Conservation (phyloP, 352 stramenopile genomes). For the Phytophthora vignae region DNA sequence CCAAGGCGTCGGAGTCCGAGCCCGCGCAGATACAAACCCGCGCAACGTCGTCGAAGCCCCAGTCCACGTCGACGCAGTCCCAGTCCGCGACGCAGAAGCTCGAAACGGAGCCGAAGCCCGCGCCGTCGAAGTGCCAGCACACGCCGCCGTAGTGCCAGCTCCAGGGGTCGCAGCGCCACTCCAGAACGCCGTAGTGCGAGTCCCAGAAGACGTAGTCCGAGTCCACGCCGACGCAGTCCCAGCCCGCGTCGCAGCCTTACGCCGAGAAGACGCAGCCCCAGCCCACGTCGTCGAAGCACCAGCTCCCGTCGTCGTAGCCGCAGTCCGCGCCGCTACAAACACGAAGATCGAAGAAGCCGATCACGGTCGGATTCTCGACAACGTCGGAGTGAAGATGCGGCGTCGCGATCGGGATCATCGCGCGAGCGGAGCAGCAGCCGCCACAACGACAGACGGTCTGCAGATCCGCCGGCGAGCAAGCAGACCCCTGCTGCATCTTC, state of each 20-base stretch:
- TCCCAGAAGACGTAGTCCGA: conserved; percentile 2
- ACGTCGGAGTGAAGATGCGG: conserved; percentile 14
- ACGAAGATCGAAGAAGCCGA: conserved; percentile 22
- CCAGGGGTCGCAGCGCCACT: too few species aligned
- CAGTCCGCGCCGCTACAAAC: conserved; percentile 15
- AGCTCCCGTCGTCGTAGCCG: conserved; percentile 22
- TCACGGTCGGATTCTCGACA: conserved; percentile 30
- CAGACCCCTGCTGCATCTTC: neutral
- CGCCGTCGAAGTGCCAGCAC: neutral
- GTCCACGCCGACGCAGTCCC: conserved; percentile 4
- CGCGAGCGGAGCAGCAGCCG: conserved; percentile 25
- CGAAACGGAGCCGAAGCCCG: conserved; percentile 2
- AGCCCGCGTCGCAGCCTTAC: conserved; percentile 5
- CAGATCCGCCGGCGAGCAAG: conserved; percentile 5
- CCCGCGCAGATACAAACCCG: neutral
- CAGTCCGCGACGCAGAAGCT: conserved; percentile 5
- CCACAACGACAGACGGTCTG: conserved; percentile 12
- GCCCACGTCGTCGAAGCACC: conserved; percentile 19
- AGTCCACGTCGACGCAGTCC: conserved; percentile 8
- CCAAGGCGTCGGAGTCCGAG: conserved; percentile 7
- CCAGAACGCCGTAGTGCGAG: too few species aligned
- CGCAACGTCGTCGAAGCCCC: conserved; percentile 1
- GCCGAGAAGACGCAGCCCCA: conserved; percentile 8
- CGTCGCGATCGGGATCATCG: conserved; percentile 31
- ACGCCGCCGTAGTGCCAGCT: too few species aligned